Conservation (phyloP, 257 asterid species). For the Rauvolfia tetraphylla region DNA sequence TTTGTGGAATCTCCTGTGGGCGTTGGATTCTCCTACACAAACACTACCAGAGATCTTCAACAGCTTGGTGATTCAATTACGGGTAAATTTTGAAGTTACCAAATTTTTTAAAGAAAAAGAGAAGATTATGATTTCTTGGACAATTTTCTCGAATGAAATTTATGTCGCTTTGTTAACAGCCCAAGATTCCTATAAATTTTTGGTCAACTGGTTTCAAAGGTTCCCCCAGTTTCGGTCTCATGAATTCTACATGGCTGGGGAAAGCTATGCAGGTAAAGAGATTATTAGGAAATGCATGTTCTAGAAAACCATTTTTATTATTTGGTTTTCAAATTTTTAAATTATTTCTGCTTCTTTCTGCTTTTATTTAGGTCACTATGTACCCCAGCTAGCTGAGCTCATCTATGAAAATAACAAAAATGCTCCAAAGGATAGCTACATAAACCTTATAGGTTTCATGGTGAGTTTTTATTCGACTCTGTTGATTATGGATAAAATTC, state of each 20-base stretch:
- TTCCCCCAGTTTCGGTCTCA: conserved; percentile 79
- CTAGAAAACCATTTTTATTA: too few relatives aligned
- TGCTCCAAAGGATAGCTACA: conserved; percentile 18
- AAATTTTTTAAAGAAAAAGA: too few relatives aligned
- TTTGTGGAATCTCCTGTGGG: conserved; percentile 79
- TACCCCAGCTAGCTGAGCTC: conserved; percentile 69
- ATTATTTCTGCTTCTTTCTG: too few relatives aligned
- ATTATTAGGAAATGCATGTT: background rate
- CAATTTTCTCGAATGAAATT: background rate
- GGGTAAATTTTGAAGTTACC: conserved; percentile 43
- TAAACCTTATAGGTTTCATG: conserved; percentile 73
- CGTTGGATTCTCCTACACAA: conserved; percentile 15
- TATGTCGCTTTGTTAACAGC: conserved; percentile 35
- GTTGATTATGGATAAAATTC: too few relatives aligned
- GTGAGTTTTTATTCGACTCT: conserved; percentile 25
- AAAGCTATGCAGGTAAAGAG: conserved; percentile 74
- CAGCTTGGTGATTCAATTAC: conserved; percentile 58
- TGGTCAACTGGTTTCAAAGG: conserved; percentile 73
- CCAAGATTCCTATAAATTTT: conserved; percentile 59
- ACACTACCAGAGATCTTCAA: conserved; percentile 1
- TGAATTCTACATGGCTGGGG: conserved; percentile 85
- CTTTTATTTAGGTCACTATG: conserved; percentile 68
- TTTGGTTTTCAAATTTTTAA: too few relatives aligned
- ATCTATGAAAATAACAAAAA: conserved; percentile 49
- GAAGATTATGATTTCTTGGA: too few relatives aligned